These are phyloP conservation scores for Globisporangium lucens DNA, from an alignment of 352 stramenopile species.

Conservation along the genomic window DNA sequence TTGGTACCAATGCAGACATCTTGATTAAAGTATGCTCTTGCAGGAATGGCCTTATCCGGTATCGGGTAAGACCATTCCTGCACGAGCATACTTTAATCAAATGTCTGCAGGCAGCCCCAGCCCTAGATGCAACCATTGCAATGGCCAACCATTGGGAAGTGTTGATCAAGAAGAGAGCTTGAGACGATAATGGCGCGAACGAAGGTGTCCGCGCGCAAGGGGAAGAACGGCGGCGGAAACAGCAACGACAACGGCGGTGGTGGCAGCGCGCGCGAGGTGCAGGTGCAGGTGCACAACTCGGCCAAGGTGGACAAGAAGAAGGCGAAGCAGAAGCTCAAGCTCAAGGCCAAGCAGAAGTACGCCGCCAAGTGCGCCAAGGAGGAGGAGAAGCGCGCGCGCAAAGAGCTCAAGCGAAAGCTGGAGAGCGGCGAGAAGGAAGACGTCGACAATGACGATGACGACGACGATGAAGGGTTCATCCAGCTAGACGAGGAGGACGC, in stretches of 20 bases:
- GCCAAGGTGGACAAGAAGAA: slow-evolving; percentile 37
- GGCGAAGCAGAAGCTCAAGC: slow-evolving; percentile 56
- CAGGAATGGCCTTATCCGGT: no score
- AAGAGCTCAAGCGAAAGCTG: slow-evolving; percentile 8
- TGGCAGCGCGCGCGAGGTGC: slow-evolving; percentile 26
- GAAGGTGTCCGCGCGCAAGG: slow-evolving; percentile 34
- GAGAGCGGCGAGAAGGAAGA: slow-evolving; percentile 8
- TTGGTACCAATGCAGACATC: background rate
- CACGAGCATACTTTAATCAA: no score
- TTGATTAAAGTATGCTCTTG: no score
- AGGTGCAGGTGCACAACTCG: slow-evolving; percentile 14
- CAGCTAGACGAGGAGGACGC: slow-evolving; percentile 26
- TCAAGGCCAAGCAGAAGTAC: slow-evolving; percentile 51
- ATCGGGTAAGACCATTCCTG: no score
- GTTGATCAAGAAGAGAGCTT: background rate
- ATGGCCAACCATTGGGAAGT: background rate
- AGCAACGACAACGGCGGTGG: no score
- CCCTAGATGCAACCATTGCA: no score
- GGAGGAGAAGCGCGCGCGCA: slow-evolving; percentile 34
- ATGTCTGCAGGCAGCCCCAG: no score
- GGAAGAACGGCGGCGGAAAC: slow-evolving; percentile 14
- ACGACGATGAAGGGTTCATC: slow-evolving; percentile 55
- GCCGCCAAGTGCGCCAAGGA: slow-evolving; percentile 51
- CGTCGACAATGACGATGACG: slow-evolving; percentile 9
- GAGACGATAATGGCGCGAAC: slow-evolving; percentile 39